Evolutionary conservation across 164 flowering plant species (phyloP).

Genomic region (Dillenia turbinata): DNA sequence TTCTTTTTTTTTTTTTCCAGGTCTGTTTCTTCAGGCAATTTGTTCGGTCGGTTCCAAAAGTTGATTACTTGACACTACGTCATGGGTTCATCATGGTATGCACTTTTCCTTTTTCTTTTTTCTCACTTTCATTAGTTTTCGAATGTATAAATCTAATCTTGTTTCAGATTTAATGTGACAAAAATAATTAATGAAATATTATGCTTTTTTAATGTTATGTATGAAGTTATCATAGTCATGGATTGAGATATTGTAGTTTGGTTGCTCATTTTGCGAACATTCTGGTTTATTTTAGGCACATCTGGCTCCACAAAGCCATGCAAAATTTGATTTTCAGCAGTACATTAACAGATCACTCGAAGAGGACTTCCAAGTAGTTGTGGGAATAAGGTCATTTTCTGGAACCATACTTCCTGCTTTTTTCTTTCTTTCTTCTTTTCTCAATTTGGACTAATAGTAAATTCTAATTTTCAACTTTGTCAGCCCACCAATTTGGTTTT

Average conservation of each 20-base stretch:
- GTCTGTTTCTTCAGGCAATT: conserved; percentile 86
- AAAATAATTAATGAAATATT: no score
- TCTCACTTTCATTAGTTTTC: not conserved
- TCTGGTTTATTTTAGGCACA: conserved; percentile 54
- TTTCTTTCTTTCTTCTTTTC: not conserved
- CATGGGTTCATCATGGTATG: conserved; percentile 82
- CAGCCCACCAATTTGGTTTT: conserved; percentile 76
- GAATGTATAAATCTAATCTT: no score
- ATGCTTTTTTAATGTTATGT: no score
- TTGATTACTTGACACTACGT: conserved; percentile 73
- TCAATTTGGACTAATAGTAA: not conserved
- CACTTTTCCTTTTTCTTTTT: not conserved
- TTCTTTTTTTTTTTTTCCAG: conserved; percentile 23
- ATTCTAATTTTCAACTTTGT: not conserved
- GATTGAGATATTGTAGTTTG: not conserved
- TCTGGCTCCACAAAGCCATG: conserved; percentile 63
- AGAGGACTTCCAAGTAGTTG: conserved; percentile 88
- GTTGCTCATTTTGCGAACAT: not conserved
- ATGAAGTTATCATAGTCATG: not conserved
- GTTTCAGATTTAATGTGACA: no score
- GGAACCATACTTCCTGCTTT: not conserved
- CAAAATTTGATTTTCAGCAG: conserved; percentile 63
- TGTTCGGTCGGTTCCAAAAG: conserved; percentile 69
- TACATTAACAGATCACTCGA: conserved; percentile 80
- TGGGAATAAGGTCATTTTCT: conserved; percentile 58